phyloP scores from a whole-genome alignment of 257 asterid species.

The Penstemon davidsonii region DNA sequence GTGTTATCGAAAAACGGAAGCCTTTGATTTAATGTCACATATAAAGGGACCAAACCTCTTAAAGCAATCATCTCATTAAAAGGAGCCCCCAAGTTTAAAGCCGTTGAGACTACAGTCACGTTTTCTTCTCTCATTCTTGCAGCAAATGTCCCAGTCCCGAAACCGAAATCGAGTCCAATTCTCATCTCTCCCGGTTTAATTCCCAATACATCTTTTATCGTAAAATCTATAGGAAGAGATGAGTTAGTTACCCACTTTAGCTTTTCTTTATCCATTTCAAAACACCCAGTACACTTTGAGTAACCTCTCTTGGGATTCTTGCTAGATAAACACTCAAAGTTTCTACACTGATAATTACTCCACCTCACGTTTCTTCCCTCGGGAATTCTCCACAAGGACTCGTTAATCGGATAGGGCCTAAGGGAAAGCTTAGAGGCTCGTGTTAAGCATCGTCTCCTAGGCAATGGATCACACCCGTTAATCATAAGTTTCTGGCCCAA shows the following conservation, averaged over 20 bases:
- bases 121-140: slow-evolving; percentile 83
- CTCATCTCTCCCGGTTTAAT: slow-evolving; percentile 66
- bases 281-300: slow-evolving; percentile 69
- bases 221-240: slow-evolving; percentile 45
- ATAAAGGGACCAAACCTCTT: slow-evolving; percentile 74
- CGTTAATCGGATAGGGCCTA: slow-evolving; percentile 73
- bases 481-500: slow-evolving; percentile 80
- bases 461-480: slow-evolving; percentile 85
- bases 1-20: slow-evolving; percentile 90
- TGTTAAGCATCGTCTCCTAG: slow-evolving; percentile 75
- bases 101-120: slow-evolving; percentile 69
- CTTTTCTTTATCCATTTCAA: slow-evolving; percentile 86
- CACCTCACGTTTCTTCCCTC: slow-evolving; percentile 90
- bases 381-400: slow-evolving; percentile 79
- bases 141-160: slow-evolving; percentile 86
- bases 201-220: slow-evolving; percentile 51
- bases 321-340: slow-evolving; percentile 77
- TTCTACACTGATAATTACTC: slow-evolving; percentile 76
- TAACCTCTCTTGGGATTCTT: slow-evolving; percentile 74
- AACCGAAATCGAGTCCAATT: slow-evolving; percentile 71
- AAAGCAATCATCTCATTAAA: slow-evolving; percentile 82
- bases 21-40: slow-evolving; percentile 75
- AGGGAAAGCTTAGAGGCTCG: slow-evolving; percentile 79
- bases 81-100: slow-evolving; percentile 85
- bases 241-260: slow-evolving; percentile 61